Conservation (phyloP, 1,139 yeast genomes). For the Chernovozyma aurita region DNA sequence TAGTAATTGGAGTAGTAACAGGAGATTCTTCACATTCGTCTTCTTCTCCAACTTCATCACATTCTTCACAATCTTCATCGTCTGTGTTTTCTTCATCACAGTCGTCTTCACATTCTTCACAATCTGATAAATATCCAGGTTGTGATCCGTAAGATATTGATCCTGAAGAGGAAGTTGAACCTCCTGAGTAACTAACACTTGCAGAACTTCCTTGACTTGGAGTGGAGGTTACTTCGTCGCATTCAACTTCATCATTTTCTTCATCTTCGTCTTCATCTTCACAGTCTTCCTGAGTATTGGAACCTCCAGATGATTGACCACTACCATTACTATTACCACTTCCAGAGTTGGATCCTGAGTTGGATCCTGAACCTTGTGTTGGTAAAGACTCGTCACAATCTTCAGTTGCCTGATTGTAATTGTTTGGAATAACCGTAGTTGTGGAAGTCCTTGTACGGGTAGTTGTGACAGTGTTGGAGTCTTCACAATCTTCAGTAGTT, state of each 20-base stretch:
- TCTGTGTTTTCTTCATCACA: slow-evolving; percentile 5
- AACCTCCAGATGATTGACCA: not conserved
- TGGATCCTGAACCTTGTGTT: slow-evolving; percentile 1
- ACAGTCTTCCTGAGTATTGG: not conserved
- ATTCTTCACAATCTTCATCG: slow-evolving; percentile 4
- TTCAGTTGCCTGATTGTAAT: not conserved
- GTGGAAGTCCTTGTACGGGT: slow-evolving; percentile 4
- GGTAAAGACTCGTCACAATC: not conserved
- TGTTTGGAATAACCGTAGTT: slow-evolving; percentile 7
- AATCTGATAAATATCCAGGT: slow-evolving; percentile 10
- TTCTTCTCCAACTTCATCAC: slow-evolving; percentile 7
- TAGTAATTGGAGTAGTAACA: slow-evolving; percentile 3
- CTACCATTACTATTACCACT: slow-evolving; percentile 1
- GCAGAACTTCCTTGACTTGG: too few relatives aligned
- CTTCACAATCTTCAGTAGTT: slow-evolving; percentile 8
- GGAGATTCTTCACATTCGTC: slow-evolving; percentile 5
- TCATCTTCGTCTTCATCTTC: not conserved
- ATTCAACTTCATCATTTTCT: not conserved
- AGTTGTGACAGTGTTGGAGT: slow-evolving; percentile 6
- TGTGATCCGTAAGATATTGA: too few relatives aligned
- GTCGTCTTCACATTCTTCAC: slow-evolving; percentile 5
- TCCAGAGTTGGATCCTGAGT: slow-evolving; percentile 1
- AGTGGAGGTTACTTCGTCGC: not conserved
- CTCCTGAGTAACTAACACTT: slow-evolving; percentile 1
- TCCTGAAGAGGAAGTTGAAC: slow-evolving; percentile 6